Evolutionary conservation across 192 early-diverging fungal species (phyloP).

Genomic region (Entophlyctis luteolus): DNA sequence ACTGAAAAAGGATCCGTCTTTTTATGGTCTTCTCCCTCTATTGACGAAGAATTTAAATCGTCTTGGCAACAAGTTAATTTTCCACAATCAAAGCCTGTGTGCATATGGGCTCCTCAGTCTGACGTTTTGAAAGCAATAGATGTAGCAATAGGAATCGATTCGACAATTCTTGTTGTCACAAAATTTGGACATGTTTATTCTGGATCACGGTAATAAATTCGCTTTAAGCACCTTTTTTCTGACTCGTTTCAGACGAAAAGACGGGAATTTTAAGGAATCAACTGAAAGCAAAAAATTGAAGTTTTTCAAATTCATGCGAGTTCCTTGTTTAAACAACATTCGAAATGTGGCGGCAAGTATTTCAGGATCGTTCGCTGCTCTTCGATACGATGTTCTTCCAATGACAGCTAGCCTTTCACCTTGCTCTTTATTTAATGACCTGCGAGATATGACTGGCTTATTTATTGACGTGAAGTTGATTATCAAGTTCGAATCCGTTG

Average conservation of each 20-base stretch:
- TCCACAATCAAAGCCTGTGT: slow-evolving; percentile 42
- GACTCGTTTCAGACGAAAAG: slow-evolving; percentile 21
- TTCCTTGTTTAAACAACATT: slow-evolving; percentile 60
- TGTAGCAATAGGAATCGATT: slow-evolving; percentile 67
- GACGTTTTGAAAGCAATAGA: slow-evolving; percentile 48
- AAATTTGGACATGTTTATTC: slow-evolving; percentile 61
- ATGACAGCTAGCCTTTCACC: slow-evolving; percentile 18
- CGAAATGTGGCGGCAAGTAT: slow-evolving; percentile 54
- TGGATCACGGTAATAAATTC: slow-evolving; percentile 36
- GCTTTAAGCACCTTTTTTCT: neutral
- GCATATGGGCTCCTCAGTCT: slow-evolving; percentile 57
- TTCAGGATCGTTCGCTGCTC: slow-evolving; percentile 61
- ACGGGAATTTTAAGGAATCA: slow-evolving; percentile 24
- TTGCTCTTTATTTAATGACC: slow-evolving; percentile 33
- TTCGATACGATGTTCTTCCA: slow-evolving; percentile 52
- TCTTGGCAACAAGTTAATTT: slow-evolving; percentile 40
- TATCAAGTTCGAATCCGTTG: neutral
- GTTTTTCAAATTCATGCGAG: slow-evolving; percentile 52
- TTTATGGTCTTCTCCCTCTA: slow-evolving; percentile 47
- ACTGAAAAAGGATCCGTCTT: slow-evolving; percentile 51
- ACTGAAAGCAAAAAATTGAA: slow-evolving; percentile 17
- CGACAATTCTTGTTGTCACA: slow-evolving; percentile 63
- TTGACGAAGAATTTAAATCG: slow-evolving; percentile 22
- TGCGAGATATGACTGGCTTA: slow-evolving; percentile 27
- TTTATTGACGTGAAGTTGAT: neutral